Evolutionary conservation across 2,329 filamentous ascomycete species (phyloP).

Genomic region (Colletotrichum melonis): DNA sequence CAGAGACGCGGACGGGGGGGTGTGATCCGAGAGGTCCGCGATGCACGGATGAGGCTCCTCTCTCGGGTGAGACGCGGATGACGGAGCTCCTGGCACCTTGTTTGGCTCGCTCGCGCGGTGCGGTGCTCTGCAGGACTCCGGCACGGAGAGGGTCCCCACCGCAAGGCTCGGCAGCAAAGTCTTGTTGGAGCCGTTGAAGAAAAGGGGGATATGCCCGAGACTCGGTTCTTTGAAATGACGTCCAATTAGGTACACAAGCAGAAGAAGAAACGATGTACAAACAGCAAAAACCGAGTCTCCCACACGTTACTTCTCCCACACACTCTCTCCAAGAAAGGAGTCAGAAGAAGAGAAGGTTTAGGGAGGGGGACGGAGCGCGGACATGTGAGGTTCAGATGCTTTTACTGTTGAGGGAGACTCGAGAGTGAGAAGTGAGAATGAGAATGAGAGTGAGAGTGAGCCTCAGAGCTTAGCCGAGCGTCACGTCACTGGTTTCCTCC

Average conservation of each 20-base stretch:
- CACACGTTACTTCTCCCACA: not conserved
- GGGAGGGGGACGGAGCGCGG: too few relatives aligned
- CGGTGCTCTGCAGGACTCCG: conserved; percentile 6
- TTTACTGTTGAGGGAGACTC: not conserved
- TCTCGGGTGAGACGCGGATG: conserved; percentile 18
- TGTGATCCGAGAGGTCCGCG: conserved; percentile 17
- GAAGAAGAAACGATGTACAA: not conserved
- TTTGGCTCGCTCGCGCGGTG: not conserved
- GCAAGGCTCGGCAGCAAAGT: not conserved
- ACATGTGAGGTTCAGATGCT: not conserved
- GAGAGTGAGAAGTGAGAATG: not conserved
- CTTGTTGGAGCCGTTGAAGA: not conserved
- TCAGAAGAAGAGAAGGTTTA: not conserved
- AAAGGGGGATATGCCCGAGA: not conserved
- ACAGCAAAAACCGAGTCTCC: not conserved
- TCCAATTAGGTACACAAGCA: not conserved
- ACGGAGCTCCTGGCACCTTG: not conserved
- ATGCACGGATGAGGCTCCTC: conserved; percentile 12
- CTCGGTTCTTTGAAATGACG: not conserved
- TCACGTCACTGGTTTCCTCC: not conserved
- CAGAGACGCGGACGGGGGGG: not conserved
- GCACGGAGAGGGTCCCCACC: conserved; percentile 5
- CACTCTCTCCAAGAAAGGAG: not conserved
- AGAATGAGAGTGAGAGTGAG: not conserved
- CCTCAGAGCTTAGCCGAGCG: not conserved